phyloP scores from a whole-genome alignment of 495 filamentous ascomycete species.

The Penicillium samsonianum region DNA sequence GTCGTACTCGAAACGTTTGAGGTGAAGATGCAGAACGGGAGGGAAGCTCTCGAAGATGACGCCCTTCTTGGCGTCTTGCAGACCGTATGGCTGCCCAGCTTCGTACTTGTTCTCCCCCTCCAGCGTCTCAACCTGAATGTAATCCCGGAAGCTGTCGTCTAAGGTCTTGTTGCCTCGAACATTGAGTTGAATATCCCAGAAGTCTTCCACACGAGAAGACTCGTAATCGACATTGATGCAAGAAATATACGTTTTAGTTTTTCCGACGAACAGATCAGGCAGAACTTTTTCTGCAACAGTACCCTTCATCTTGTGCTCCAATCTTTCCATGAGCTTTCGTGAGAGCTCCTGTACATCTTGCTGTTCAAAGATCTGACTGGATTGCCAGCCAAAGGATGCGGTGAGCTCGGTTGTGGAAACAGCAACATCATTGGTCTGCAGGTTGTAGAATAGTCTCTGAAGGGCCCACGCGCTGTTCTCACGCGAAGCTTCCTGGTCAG shows the following conservation, averaged over 20 bases:
- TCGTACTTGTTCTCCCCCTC: slow-evolving; percentile 99
- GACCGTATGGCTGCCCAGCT: slow-evolving; percentile 80
- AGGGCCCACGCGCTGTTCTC: slow-evolving; percentile 91
- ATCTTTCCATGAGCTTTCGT: slow-evolving; percentile 91
- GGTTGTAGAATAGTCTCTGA: slow-evolving; percentile 89
- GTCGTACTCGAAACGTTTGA: slow-evolving; percentile 98
- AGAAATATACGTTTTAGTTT: slow-evolving; percentile 96
- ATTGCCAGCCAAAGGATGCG: slow-evolving; percentile 96
- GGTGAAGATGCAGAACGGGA: slow-evolving; percentile 89
- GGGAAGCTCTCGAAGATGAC: slow-evolving; percentile 97
- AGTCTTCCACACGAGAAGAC: slow-evolving; percentile 91
- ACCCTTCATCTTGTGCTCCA: slow-evolving; percentile 97
- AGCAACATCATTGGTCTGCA: slow-evolving; percentile 78
- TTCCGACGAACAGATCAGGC: slow-evolving; percentile 87
- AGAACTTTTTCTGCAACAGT: slow-evolving; percentile 92
- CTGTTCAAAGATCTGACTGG: slow-evolving; percentile 96
- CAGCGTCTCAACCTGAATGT: slow-evolving; percentile 92
- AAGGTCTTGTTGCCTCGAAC: slow-evolving; percentile 90
- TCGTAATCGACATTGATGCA: slow-evolving; percentile 98
- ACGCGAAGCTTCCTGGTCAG: slow-evolving; percentile 74
- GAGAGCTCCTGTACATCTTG: slow-evolving; percentile 98
- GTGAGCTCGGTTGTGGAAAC: slow-evolving; percentile 93
- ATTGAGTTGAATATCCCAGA: slow-evolving; percentile 98
- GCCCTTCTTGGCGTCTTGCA: slow-evolving; percentile 96
- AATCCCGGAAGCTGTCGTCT: slow-evolving; percentile 93